These are phyloP conservation scores for Xerocomus potaroensis DNA, from an alignment of 768 basidiomycete species.

Conservation along the genomic window DNA sequence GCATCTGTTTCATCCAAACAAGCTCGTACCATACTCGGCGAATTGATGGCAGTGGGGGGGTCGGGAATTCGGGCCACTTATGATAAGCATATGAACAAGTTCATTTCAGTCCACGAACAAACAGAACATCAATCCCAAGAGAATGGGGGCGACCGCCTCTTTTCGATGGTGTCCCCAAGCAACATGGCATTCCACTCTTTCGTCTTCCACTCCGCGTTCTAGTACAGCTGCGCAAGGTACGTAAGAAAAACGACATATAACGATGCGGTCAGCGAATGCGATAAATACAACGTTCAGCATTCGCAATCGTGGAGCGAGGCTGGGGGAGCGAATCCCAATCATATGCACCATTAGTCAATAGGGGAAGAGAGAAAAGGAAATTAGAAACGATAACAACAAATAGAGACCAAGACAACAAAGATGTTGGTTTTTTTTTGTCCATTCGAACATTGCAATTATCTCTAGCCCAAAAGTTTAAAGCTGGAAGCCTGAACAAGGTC, in stretches of 20 bases:
- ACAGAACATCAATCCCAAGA: too few relatives aligned
- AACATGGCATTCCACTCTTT: constrained; percentile 12
- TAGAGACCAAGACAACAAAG: constrained; percentile 14
- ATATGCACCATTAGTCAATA: constrained; percentile 11
- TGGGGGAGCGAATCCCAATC: constrained; percentile 7
- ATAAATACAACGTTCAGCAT: constrained; percentile 18
- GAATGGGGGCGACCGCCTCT: constrained; percentile 2
- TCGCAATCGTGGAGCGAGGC: constrained; percentile 9
- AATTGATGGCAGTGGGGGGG: too few relatives aligned
- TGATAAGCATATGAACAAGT: too few relatives aligned
- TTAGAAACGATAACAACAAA: constrained; percentile 19
- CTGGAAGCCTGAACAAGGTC: not conserved
- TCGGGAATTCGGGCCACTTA: too few relatives aligned
- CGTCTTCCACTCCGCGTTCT: constrained; percentile 7
- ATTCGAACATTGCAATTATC: constrained; percentile 1
- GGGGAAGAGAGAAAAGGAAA: not conserved
- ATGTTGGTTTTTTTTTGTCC: constrained; percentile 18
- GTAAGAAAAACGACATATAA: constrained; percentile 7
- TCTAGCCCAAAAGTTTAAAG: constrained; percentile 8
- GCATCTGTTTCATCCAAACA: too few relatives aligned
- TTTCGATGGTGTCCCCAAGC: constrained; percentile 6
- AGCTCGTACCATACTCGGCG: too few relatives aligned
- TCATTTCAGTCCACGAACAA: too few relatives aligned
- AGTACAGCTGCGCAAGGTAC: constrained; percentile 15
- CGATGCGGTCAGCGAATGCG: constrained; percentile 8